Conservation (phyloP, 371 early-diverging fungal species). For the Fennellomyces sp. region DNA sequence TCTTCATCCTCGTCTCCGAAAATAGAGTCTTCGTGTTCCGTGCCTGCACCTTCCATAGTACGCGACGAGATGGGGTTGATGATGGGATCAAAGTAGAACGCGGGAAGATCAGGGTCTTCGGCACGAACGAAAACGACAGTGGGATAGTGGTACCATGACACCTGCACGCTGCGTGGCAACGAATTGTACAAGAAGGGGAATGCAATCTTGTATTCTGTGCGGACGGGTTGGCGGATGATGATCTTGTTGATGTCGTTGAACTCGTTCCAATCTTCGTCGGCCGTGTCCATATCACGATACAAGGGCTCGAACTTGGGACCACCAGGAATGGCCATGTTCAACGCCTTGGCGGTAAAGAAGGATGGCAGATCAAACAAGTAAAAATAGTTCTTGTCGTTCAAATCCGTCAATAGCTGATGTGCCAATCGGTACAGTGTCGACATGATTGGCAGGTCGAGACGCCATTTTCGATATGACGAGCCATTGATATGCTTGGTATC, state of each 20-base stretch:
- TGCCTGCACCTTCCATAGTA: slow-evolving; percentile 54
- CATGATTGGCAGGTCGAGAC: slow-evolving; percentile 92
- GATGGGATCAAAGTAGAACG: slow-evolving; percentile 96
- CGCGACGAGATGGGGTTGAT: slow-evolving; percentile 96
- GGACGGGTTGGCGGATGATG: slow-evolving; percentile 96
- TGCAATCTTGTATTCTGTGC: slow-evolving; percentile 98
- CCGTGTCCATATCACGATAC: slow-evolving; percentile 91
- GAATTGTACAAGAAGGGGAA: slow-evolving; percentile 98
- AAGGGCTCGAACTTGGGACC: slow-evolving; percentile 99
- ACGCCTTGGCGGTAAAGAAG: slow-evolving; percentile 96
- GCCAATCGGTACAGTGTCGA: slow-evolving; percentile 93
- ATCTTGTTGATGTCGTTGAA: slow-evolving; percentile 99
- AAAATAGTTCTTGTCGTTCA: slow-evolving; percentile 95
- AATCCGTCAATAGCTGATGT: slow-evolving; percentile 90
- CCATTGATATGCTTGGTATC: slow-evolving; percentile 91
- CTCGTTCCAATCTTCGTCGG: slow-evolving; percentile 99
- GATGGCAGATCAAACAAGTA: slow-evolving; percentile 94
- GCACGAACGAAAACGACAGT: slow-evolving; percentile 85
- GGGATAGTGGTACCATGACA: slow-evolving; percentile 94
- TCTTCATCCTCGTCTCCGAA: slow-evolving; percentile 82
- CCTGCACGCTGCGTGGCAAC: slow-evolving; percentile 89
- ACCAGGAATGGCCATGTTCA: slow-evolving; percentile 99
- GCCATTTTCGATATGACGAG: slow-evolving; percentile 90
- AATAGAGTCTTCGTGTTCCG: slow-evolving; percentile 82
- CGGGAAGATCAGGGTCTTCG: slow-evolving; percentile 96